Base-by-base conservation (phyloP, 169 alveolate species). In the Eimeria praecox region DNA sequence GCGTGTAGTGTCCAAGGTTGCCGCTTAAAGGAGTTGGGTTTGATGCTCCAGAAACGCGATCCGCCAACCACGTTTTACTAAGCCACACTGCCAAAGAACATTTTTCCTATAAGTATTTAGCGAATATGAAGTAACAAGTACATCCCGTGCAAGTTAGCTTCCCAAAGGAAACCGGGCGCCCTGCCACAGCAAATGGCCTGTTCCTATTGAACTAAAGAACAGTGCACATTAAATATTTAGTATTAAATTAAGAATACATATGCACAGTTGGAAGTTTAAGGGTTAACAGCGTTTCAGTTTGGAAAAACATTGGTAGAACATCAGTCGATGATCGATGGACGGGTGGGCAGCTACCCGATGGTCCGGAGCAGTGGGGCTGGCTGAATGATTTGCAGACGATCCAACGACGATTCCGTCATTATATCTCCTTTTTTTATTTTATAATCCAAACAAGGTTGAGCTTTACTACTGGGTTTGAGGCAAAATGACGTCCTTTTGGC, bases 341-440 rank as follows among this genome's bases (percentile, higher is more conserved):
- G 44, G 35, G 33, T 35, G 56, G 64, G 1, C 59, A 35, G 59
- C 59, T 77, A 77, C 87, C 40, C 59, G 35, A 40, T 27, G 64
- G 24, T n/a, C 59, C 24, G 10, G 85, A 40, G 85, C 64, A 24
- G 59, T 46, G 87, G 87, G 87, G 87, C 87, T 77, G 38, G 42
- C 59, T 44, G 42, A 5, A 77, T 46, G 59, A 4, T 35, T 42
- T 40, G 54, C 59, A 38, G 18, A 22, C 8, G 42, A 24, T 2
- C 22, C 18, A 38, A 1, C 1, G 64, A 18, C 0, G 40, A 44
- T 2, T 24, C 38, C 38, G 2, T 5, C 27, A 22, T 8, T 24
- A 1, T 42, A 0, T 18, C 8, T 35, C 0, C 12, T 40, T 18
- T 42, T 0, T 6, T 16, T 10, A 10, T 42, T 42, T 40, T 77